Base-by-base conservation (phyloP, 2,329 filamentous ascomycete genomes). In the Shiraia bambusicola region DNA sequence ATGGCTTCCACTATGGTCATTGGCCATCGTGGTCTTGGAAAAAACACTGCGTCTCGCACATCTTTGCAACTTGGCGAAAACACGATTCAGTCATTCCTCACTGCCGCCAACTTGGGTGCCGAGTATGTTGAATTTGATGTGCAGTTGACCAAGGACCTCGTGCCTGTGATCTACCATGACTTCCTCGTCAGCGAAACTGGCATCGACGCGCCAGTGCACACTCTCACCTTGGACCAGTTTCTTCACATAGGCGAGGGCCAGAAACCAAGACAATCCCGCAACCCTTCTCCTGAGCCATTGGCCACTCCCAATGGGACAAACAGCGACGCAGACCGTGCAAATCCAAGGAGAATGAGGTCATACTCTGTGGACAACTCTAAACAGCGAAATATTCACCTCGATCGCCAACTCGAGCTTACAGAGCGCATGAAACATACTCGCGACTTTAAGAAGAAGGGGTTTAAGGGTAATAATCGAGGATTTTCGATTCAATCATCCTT, bases 121-220 rank as follows among this genome's bases (percentile, higher is more conserved):
- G 80, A 79, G 8, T 85, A 85, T 56, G 81, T 86, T 26, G 82
- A 86, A 56, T 81, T 87, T 60, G 93, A 98, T 65, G 93, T 98
- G 1, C 93, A 98, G 66, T 76, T 98, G 28, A 98, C 93, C n/a
- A 98, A 98, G 63, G 93, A 98, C 64, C 90, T 94, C 59, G 90
- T 98, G 1, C 93, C 93, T 0, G 92, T 98, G 52, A 95, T 98
- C 59, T 98, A 98, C 65, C 93, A 98, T 65, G 93, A 98, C 68
- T 98, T 98, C 62, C 77, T 97, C 11, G 93, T 98, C 66, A 95
- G 90, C 63, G 93, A 98, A 71, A 97, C 93, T 0, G 93, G 94
- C 8, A 93, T 96, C 39, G 93, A 98, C 63, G 93, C 93, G 0
- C 93, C 93, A 0, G 92, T 98, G 2, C 93, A 98, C 65, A 95